Evolutionary conservation across 192 early-diverging fungal species (phyloP), one percentile per base, ranked within the genome.

Genomic region (Dimargaris xerosporica): DNA sequence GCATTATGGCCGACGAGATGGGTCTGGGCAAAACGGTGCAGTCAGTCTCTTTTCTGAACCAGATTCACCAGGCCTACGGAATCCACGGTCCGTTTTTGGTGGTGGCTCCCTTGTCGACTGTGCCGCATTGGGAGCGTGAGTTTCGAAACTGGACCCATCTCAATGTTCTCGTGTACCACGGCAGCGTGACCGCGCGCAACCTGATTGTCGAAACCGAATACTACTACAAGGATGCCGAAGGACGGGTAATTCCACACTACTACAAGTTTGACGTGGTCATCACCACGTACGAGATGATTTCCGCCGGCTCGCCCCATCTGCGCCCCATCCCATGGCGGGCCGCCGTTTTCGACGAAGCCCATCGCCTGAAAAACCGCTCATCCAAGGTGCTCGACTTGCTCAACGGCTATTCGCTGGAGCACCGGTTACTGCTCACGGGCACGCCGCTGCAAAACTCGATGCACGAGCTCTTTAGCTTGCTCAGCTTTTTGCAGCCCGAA

Each of bases 391-490:
- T 79, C 2, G 90, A 91, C 66, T 75, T 84, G 9, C 67, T 91
- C 21, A 85, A 86, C 64, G 74, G 73, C 9, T 91, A 86, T 63
- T 75, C 75, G 13, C 82, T 91, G 73, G 88, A 88, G 17, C 86
- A 91, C 64, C 77, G 84, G 6, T 68, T 91, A 0, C 72, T 92
- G 25, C 64, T 91, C 59, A 92, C 90, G 12, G 90, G 90, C 44
- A 92, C 90, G 13, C 89, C 90, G 16, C 65, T 93, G 30, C 90
- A 93, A 69, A 91, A 91, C 67, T 81, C 79, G 5, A 50, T 91
- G 65, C 85, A 88, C 53, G 90, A 93, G 68, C 74, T 93, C 0
- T 93, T 85, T 80, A 80, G 79, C 19, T 68, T 93, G 42, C 72
- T 93, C 30, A 87, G 89, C 66, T 91, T 91, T 66, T 71, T 91